These are phyloP conservation scores for Penstemon eatonii DNA, from an alignment of 257 asterid species.

Conservation along the genomic window DNA sequence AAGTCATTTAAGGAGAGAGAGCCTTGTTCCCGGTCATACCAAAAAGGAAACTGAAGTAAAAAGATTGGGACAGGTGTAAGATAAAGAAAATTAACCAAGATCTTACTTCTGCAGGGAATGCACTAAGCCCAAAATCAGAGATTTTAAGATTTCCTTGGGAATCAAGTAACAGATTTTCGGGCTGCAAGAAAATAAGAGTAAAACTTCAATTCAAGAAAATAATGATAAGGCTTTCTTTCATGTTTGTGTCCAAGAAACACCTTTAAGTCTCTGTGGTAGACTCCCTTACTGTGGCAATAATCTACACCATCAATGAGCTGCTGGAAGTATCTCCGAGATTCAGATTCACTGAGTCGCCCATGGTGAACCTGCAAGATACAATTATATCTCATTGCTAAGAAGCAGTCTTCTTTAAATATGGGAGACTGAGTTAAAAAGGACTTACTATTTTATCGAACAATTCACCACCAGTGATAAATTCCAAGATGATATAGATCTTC, in stretches of 20 bases:
- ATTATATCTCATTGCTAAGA: conserved; percentile 11
- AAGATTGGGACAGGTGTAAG: background rate
- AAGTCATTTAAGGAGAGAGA: no score
- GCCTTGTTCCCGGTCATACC: no score
- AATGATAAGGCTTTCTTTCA: conserved; percentile 2
- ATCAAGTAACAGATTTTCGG: conserved; percentile 92
- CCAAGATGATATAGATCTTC: conserved; percentile 94
- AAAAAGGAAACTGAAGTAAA: no score
- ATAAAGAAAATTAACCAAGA: background rate
- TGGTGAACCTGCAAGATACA: conserved; percentile 69
- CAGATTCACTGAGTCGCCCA: conserved; percentile 96
- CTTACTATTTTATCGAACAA: conserved; percentile 96
- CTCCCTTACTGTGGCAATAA: conserved; percentile 94
- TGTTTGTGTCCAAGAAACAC: conserved; percentile 36
- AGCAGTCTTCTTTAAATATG: conserved; percentile 17
- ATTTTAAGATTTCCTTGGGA: conserved; percentile 93
- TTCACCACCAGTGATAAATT: conserved; percentile 97
- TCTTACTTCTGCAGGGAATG: conserved; percentile 81
- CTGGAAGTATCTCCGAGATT: conserved; percentile 91
- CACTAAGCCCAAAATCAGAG: conserved; percentile 98
- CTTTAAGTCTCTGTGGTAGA: conserved; percentile 94
- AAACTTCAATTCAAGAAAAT: conserved; percentile 23
- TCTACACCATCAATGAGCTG: conserved; percentile 97
- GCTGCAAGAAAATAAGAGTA: conserved; percentile 55
- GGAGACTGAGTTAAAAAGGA: conserved; percentile 24